These are phyloP conservation scores for Lentinus polychrous DNA, from an alignment of 1,284 basidiomycete genomes.

Conservation along the genomic window DNA sequence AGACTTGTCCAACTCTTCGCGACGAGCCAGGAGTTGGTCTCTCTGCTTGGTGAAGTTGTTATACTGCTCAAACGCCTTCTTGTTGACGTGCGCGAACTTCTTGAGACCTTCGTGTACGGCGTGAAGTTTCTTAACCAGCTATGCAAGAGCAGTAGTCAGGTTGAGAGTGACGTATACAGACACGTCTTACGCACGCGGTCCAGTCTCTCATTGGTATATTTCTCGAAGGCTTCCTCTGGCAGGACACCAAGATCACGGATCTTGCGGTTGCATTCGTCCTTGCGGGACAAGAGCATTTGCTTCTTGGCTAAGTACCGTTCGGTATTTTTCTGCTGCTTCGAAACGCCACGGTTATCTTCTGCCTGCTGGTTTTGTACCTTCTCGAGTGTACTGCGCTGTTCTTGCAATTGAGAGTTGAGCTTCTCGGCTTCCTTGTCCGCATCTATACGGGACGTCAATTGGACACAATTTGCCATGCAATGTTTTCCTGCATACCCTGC, in stretches of 20 bases:
- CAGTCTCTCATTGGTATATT: conserved; percentile 79
- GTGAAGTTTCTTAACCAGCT: conserved; percentile 90
- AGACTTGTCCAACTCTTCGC: conserved; percentile 87
- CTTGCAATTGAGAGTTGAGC: conserved; percentile 58
- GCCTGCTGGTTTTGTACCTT: conserved; percentile 74
- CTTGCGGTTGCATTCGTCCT: conserved; percentile 90
- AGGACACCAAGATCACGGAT: conserved; percentile 95
- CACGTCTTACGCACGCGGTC: conserved; percentile 58
- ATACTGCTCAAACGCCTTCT: conserved; percentile 99
- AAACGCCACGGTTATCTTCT: conserved; percentile 81
- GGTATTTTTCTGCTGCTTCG: conserved; percentile 89
- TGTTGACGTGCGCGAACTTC: conserved; percentile 98
- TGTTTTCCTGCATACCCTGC: conserved; percentile 44
- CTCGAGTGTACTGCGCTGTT: conserved; percentile 64
- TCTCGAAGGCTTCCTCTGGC: conserved; percentile 96
- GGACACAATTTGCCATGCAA: background rate
- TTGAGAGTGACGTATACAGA: background rate
- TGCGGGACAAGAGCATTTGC: conserved; percentile 76
- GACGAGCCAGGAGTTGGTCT: conserved; percentile 81
- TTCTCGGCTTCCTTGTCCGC: conserved; percentile 70
- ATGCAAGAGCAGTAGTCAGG: background rate
- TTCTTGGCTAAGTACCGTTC: conserved; percentile 92
- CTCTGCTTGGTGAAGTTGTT: conserved; percentile 97
- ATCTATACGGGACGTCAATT: conserved; percentile 31
- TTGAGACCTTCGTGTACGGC: conserved; percentile 88